phyloP scores from a whole-genome alignment of 2,329 filamentous ascomycete species.

The Fusarium graminum region DNA sequence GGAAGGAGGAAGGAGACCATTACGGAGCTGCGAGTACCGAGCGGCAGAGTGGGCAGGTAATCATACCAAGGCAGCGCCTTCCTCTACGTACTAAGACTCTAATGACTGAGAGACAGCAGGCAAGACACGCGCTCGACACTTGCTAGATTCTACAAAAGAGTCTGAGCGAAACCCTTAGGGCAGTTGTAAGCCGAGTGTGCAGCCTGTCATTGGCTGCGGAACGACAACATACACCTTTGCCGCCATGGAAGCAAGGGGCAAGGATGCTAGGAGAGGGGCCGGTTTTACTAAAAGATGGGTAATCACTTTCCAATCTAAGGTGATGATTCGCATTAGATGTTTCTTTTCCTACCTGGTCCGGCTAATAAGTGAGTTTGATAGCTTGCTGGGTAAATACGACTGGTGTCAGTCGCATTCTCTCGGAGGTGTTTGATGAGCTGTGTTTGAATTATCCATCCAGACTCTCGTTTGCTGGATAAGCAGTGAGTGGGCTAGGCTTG shows the following conservation, averaged over 20 bases:
- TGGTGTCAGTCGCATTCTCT: background rate
- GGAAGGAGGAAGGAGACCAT: background rate
- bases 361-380: background rate
- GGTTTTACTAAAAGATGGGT: slow-evolving; percentile 2
- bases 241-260: slow-evolving; percentile 41
- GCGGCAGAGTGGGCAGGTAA: no score
- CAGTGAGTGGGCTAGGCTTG: background rate
- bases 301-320: background rate
- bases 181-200: slow-evolving; percentile 22
- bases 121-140: slow-evolving; percentile 13
- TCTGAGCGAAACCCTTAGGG: slow-evolving; percentile 1
- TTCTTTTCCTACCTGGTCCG: no score
- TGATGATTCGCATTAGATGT: background rate
- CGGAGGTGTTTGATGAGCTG: background rate
- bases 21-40: no score
- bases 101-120: slow-evolving; percentile 13
- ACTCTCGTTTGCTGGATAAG: background rate
- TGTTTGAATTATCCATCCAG: background rate
- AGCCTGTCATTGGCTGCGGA: slow-evolving; percentile 32
- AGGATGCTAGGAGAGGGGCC: slow-evolving; percentile 25
- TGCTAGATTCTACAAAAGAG: slow-evolving; percentile 17
- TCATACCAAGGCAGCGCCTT: background rate
- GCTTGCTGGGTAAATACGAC: background rate
- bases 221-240: slow-evolving; percentile 22
- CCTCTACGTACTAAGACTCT: background rate